phyloP scores from a whole-genome alignment of 768 basidiomycete genomes.

The Xerocomus spinulosus region DNA sequence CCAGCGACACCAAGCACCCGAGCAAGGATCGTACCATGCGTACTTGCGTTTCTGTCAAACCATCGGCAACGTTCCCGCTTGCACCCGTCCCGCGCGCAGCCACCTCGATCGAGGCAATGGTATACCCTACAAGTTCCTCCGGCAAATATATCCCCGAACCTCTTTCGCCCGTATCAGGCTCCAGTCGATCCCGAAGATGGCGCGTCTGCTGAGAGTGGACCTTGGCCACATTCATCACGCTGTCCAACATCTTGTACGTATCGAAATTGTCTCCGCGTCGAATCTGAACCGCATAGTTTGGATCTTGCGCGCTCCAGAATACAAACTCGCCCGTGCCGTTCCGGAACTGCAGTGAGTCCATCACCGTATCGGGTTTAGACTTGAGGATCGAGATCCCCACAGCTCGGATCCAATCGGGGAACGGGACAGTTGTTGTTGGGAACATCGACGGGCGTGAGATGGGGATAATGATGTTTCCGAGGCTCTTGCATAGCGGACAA shows the following conservation, averaged over 20 bases:
- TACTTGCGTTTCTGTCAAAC: slow-evolving; percentile 62
- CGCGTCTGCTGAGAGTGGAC: slow-evolving; percentile 81
- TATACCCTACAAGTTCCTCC: slow-evolving; percentile 87
- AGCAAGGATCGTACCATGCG: slow-evolving; percentile 77
- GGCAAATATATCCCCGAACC: slow-evolving; percentile 88
- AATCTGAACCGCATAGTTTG: slow-evolving; percentile 55
- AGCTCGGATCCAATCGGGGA: slow-evolving; percentile 86
- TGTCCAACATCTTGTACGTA: slow-evolving; percentile 79
- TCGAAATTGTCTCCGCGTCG: slow-evolving; percentile 54
- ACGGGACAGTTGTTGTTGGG: slow-evolving; percentile 49
- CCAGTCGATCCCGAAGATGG: slow-evolving; percentile 72
- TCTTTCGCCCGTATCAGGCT: slow-evolving; percentile 67
- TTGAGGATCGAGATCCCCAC: slow-evolving; percentile 88
- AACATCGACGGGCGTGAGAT: slow-evolving; percentile 51
- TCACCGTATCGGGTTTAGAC: slow-evolving; percentile 65
- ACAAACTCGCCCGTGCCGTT: slow-evolving; percentile 86
- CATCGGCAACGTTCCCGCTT: slow-evolving; percentile 57
- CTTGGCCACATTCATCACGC: slow-evolving; percentile 72
- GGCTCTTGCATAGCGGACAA: slow-evolving; percentile 94
- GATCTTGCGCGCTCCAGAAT: slow-evolving; percentile 84
- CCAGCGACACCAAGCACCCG: slow-evolving; percentile 61
- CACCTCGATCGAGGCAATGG: slow-evolving; percentile 76
- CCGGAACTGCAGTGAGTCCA: slow-evolving; percentile 70
- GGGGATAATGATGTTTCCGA: slow-evolving; percentile 92
- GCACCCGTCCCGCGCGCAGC: slow-evolving; percentile 64